Percentiles rank a stretch among this genome's conserved stretches.
These are phyloP conservation scores for Barbatosphaeria neglecta DNA, from an alignment of 495 filamentous ascomycete genomes.

Conservation along the genomic window DNA sequence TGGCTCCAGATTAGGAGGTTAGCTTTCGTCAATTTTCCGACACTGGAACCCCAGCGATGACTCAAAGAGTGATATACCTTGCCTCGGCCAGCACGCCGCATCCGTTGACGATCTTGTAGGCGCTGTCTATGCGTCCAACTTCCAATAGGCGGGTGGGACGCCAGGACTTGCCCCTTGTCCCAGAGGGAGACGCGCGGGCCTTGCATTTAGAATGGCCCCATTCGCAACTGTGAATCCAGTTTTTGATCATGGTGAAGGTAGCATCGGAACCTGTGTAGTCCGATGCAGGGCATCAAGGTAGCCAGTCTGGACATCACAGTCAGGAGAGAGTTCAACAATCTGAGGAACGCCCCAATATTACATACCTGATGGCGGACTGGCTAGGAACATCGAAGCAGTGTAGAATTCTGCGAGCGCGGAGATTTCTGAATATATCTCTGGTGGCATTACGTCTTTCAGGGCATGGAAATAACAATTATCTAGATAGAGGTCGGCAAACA, in stretches of 20 bases:
- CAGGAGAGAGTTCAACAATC: background rate
- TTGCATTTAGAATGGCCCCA: background rate
- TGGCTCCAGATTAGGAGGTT: slow-evolving; percentile 4
- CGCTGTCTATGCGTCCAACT: background rate
- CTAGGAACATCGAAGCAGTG: background rate
- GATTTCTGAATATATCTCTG: background rate
- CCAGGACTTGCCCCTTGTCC: background rate
- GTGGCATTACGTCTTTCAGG: background rate
- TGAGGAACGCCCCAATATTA: background rate
- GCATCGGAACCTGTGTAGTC: background rate
- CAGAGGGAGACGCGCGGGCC: background rate
- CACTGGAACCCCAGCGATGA: slow-evolving; percentile 16
- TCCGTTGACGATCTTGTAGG: background rate
- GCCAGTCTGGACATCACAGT: background rate
- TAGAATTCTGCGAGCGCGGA: too few species aligned
- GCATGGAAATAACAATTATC: background rate
- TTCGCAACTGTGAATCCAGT: background rate
- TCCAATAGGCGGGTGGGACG: background rate
- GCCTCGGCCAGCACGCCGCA: background rate
- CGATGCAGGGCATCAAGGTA: background rate
- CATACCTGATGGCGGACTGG: background rate
- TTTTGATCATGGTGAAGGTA: background rate
- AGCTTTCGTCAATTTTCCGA: slow-evolving; percentile 1
- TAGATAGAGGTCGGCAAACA: background rate
- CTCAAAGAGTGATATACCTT: slow-evolving; percentile 18